Base-by-base conservation (phyloP, 2,329 filamentous ascomycete genomes). In the Teratosphaeria nubilosa region DNA sequence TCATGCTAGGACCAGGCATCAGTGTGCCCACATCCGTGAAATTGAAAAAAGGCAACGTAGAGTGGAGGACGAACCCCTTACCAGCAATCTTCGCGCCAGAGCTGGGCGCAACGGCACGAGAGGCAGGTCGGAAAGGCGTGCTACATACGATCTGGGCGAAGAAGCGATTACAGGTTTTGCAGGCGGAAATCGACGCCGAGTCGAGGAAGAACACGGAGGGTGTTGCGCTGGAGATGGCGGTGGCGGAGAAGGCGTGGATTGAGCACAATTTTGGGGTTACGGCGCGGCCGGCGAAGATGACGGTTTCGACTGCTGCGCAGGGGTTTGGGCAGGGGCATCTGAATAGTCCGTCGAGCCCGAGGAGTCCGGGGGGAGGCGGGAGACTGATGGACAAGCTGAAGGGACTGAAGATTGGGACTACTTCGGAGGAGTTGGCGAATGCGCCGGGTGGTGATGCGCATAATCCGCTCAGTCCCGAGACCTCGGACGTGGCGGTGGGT, bases 101-200 rank as follows among this genome's bases (percentile, higher is more conserved):
- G 60, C 77, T 95, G 25, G 86, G 87, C 1, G 80, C 82, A 3
- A 86, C 83, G 24, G 82, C 83, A 13, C 79, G 82, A 25, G 78
- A 84, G 20, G 82, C 85, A 0, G 88, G 89, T 6, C 85, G 86
- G 66, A 87, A 89, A 62, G 91, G 91, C 1, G 89, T 95, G 1
- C 74, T 96, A 60, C 91, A 95, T 70, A 95, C 90, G 1, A 84
- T 92, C 59, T 96, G 91, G 90, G 91, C 89, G 20, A 91, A 91
- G 77, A 86, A 88, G 72, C 80, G 91, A 50, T 76, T 96, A 24
- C 83, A 84, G 32, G 85, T 88, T 62, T 76, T 96, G 53, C 83
- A 90, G 55, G 79, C 79, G 59, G 91, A 96, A 76, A 92, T 95
- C 65, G 83, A 82, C 10, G 76, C 77, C 7, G 91, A 95, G 75